phyloP scores from a whole-genome alignment of 129 eudicot genomes.

The Lactuca saligna region DNA sequence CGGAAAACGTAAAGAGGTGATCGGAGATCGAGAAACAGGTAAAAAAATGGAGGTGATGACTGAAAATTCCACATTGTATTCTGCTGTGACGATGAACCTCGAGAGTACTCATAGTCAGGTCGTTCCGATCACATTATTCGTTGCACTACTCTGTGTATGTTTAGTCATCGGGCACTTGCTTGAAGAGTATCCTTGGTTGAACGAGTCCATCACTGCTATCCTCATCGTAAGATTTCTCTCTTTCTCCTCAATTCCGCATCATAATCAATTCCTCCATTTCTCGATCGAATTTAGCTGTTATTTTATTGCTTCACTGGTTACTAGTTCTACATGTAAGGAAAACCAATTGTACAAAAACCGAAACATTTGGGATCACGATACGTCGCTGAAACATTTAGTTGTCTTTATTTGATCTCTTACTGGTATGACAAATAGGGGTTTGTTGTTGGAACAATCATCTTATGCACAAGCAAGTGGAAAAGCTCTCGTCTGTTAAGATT shows the following conservation, averaged over 20 bases:
- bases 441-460: conserved; percentile 59
- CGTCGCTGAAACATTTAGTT: neutral
- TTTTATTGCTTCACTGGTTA: neutral
- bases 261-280: neutral
- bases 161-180: conserved; percentile 73
- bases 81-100: conserved; percentile 26
- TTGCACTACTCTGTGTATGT: conserved; percentile 66
- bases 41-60: conserved; percentile 24
- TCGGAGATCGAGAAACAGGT: conserved; percentile 19
- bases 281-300: neutral
- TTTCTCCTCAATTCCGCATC: neutral
- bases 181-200: conserved; percentile 74
- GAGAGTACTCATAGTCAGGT: conserved; percentile 46
- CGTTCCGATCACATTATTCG: conserved; percentile 63
- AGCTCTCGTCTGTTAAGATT: conserved; percentile 73
- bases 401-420: neutral
- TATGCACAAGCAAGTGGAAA: conserved; percentile 68
- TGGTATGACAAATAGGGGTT: conserved; percentile 50
- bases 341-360: conserved; percentile 1
- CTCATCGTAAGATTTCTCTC: conserved; percentile 39
- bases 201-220: conserved; percentile 70
- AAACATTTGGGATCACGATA: neutral
- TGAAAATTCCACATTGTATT: conserved; percentile 11
- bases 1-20: neutral
- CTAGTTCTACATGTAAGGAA: neutral